These are phyloP conservation scores for bread wheat (Triticum aestivum) DNA, from an alignment of 176 grass and related monocot genomes.

Conservation along the genomic window IWGSC_CS_RefSeq_v2.1 NC_057798.1:219425879-219426378, in stretches of 20 bases:
- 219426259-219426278: not conserved
- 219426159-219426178: conserved; percentile 35
- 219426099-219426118: not conserved
- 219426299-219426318: conserved; percentile 13
- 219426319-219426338: not conserved
- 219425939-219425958: not conserved
- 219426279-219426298: not conserved
- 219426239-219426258: not conserved
- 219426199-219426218: not conserved
- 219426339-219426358: conserved; percentile 8
- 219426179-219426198: not conserved
- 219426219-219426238: not conserved
- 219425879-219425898: not conserved
- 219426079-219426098: conserved; percentile 13
- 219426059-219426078: not conserved
- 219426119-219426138: conserved; percentile 8
- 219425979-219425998: not conserved
- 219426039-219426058: not conserved
- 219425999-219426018: not conserved
- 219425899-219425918: not conserved
- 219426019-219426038: not conserved
- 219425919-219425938: conserved; percentile 1
- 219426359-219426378: not conserved
- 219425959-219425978: not conserved
- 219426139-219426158: not conserved